Conservation (phyloP, 73 alveolate genomes). For the Paramecium octaurelia region DNA sequence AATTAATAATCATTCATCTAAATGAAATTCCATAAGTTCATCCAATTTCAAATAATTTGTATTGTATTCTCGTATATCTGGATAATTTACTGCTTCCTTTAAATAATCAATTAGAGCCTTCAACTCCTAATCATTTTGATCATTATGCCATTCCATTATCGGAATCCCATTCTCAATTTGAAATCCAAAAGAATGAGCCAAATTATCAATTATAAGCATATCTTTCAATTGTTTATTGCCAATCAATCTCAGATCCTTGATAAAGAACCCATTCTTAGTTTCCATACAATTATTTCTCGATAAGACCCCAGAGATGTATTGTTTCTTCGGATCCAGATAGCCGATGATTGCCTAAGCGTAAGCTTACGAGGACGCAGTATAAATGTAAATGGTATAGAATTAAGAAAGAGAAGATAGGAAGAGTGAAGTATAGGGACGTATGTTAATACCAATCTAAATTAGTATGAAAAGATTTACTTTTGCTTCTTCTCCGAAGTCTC, state of each 20-base stretch:
- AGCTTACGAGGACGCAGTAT: constrained; percentile 91
- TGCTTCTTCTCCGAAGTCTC: constrained; percentile 48
- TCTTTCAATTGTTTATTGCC: constrained; percentile 78
- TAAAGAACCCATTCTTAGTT: constrained; percentile 86
- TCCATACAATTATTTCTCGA: constrained; percentile 89
- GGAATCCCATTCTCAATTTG: constrained; percentile 88
- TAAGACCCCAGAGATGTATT: constrained; percentile 77
- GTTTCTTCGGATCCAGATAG: constrained; percentile 87
- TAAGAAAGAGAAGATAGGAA: constrained; percentile 73
- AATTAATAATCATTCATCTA: constrained; percentile 13
- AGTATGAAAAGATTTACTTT: not conserved
- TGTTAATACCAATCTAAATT: constrained; percentile 79
- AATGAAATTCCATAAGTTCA: constrained; percentile 42
- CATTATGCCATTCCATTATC: constrained; percentile 77
- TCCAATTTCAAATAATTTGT: constrained; percentile 37
- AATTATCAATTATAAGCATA: constrained; percentile 87
- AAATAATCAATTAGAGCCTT: constrained; percentile 72
- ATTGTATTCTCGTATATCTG: constrained; percentile 53
- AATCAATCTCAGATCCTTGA: constrained; percentile 90
- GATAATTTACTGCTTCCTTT: constrained; percentile 1
- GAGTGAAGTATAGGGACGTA: constrained; percentile 85
- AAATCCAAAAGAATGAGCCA: constrained; percentile 87
- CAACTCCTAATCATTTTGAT: constrained; percentile 76
- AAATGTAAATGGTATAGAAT: constrained; percentile 79
- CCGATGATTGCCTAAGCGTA: constrained; percentile 92